A percentile compares a stretch with the other conserved stretches of the same genome.
These are phyloP conservation scores for Podospora sp. DNA, from an alignment of 495 filamentous ascomycete genomes.

Conservation along the genomic window DNA sequence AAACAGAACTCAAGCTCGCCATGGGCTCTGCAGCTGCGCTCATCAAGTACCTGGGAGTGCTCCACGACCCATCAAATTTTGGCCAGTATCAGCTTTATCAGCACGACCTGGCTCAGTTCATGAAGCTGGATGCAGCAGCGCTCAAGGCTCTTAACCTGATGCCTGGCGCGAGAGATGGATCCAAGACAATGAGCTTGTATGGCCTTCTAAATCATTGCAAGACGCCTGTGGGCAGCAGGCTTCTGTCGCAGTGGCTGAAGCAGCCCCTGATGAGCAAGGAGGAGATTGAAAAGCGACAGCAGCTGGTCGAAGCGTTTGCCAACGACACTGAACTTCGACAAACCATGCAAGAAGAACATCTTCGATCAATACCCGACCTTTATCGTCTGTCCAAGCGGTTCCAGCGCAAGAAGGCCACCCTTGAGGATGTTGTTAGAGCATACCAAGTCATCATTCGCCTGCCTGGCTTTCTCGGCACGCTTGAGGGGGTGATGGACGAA, in stretches of 20 bases:
- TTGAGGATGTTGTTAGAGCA: constrained; percentile 93
- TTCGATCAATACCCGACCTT: constrained; percentile 90
- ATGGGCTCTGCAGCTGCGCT: constrained; percentile 94
- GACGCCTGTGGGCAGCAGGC: constrained; percentile 85
- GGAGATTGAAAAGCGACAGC: constrained; percentile 89
- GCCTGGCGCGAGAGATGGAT: constrained; percentile 90
- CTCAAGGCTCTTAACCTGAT: constrained; percentile 94
- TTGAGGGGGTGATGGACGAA: constrained; percentile 96
- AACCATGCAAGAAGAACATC: constrained; percentile 96
- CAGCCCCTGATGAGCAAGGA: constrained; percentile 91
- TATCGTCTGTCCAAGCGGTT: constrained; percentile 94
- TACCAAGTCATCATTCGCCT: constrained; percentile 94
- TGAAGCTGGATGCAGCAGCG: constrained; percentile 97
- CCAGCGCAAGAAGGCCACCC: constrained; percentile 82
- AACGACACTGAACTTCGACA: constrained; percentile 91
- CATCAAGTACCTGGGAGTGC: constrained; percentile 91
- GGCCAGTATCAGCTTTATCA: constrained; percentile 97
- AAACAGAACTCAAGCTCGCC: constrained; percentile 92
- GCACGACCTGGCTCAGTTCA: constrained; percentile 94
- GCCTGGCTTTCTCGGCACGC: constrained; percentile 83
- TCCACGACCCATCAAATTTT: constrained; percentile 91
- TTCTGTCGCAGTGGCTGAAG: constrained; percentile 96
- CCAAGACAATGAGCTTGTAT: constrained; percentile 97
- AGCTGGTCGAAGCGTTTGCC: constrained; percentile 93
- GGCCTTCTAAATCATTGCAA: constrained; percentile 97